Base-by-base conservation (phyloP, 441 rosid genomes). In the Viola pubescens region DNA sequence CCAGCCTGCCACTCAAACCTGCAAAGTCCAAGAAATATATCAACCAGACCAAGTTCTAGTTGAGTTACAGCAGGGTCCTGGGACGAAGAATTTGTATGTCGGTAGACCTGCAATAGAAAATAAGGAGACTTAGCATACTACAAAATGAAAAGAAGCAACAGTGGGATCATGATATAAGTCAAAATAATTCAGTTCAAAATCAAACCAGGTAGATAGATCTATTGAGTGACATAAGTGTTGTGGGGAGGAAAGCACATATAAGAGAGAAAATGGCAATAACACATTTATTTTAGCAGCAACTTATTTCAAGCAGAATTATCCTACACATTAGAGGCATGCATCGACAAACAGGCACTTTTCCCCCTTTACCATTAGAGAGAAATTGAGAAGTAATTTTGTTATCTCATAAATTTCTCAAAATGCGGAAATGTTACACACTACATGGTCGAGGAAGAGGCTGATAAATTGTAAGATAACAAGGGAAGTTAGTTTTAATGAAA, bases 1-100 rank as follows among this genome's bases (percentile, higher is more conserved):
- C 96, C 97, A 63, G 89, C 85, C 74, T 92, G 94, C 92, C 92
- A 87, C 75, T 89, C 96, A 65, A 92, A 82, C 73, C 92, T 82
- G 78, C 98, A 87, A 65, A 92, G 91, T 66, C 84, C 77, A 62
- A 83, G 72, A 77, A 92, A 87, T 79, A 92, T 77, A 73, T 89
- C 92, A 42, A 87, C 98, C 68, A 89, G 79, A 61, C 85, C 81
- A 64, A 81, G 88, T 76, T 92, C 98, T 69, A 80, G 77, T 69
- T 82, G 77, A 67, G 79, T 70, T 65, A 71, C 38, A 61, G 71
- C 64, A 62, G 75, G 65, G 76, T 89, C 91, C 9, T 53, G n/a
- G 58, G 70, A 53, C 4, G 48, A 61, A 49, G 79, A 70, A 62
- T 75, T 69, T 59, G 60, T 70, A 63, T 68, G 74, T 62, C 77